Evolutionary conservation across 2,329 filamentous ascomycete species (phyloP).

Genomic region (Colletotrichum ledebouriae): DNA sequence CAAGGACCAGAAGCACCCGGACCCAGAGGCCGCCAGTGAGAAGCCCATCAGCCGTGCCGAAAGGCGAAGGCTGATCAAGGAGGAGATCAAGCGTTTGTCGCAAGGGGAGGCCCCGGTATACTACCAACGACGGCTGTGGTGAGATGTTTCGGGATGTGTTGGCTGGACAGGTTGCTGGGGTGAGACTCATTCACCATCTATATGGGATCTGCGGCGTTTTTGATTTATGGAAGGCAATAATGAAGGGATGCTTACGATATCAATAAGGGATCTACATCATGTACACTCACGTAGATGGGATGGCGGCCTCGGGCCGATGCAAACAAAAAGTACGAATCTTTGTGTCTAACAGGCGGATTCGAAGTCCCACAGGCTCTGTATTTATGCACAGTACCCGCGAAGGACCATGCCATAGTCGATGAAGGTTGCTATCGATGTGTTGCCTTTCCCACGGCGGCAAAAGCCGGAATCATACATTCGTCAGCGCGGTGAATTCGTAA

Average conservation of each 20-base stretch:
- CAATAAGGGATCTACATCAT: conserved; percentile 10
- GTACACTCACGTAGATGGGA: conserved; percentile 23
- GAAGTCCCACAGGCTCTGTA: not conserved
- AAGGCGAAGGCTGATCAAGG: conserved; percentile 69
- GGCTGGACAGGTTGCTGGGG: not conserved
- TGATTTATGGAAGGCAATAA: conserved; percentile 11
- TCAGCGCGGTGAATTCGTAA: conserved; percentile 28
- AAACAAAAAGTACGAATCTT: conserved; percentile 17
- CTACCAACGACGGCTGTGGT: conserved; percentile 70
- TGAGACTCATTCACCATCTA: not conserved
- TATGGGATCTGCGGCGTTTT: conserved; percentile 36
- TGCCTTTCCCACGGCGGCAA: not conserved
- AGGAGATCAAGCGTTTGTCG: conserved; percentile 65
- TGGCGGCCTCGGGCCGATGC: conserved; percentile 1
- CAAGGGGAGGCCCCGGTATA: conserved; percentile 61
- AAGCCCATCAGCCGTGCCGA: conserved; percentile 66
- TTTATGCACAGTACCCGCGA: conserved; percentile 10
- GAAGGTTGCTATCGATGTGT: conserved; percentile 4
- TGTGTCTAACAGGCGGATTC: not conserved
- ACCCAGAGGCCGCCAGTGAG: conserved; percentile 54
- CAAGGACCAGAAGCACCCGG: conserved; percentile 49
- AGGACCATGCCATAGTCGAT: not conserved
- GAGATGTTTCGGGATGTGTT: conserved; percentile 25
- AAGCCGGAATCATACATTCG: conserved; percentile 33
- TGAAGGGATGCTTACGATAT: conserved; percentile 33